Evolutionary conservation across 352 stramenopile genomes (phyloP).

Genomic region (Globisporangium uncinulatum): DNA sequence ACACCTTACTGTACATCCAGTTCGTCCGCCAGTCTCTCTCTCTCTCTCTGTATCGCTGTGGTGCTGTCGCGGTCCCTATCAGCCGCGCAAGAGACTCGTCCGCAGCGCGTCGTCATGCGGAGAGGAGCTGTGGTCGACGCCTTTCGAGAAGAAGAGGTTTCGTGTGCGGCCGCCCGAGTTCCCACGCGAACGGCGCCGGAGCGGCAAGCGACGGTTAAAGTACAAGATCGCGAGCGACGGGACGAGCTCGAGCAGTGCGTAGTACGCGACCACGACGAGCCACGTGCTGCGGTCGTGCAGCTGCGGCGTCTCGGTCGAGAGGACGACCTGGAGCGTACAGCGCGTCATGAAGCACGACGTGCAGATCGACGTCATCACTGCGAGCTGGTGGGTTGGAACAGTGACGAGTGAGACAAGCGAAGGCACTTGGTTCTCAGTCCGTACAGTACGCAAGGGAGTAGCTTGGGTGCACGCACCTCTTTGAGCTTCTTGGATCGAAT

Average conservation of each 20-base stretch:
- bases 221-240: slow-evolving; percentile 74
- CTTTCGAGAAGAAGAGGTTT: slow-evolving; percentile 48
- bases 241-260: slow-evolving; percentile 74
- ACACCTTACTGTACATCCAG: too few relatives aligned
- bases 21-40: too few relatives aligned
- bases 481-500: slow-evolving; percentile 82
- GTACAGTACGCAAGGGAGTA: background rate
- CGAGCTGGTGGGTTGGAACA: slow-evolving; percentile 21
- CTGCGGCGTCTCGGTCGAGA: slow-evolving; percentile 66
- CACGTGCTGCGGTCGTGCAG: slow-evolving; percentile 73
- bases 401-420: background rate
- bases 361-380: slow-evolving; percentile 76
- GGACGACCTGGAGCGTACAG: slow-evolving; percentile 59
- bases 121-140: slow-evolving; percentile 5
- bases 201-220: slow-evolving; percentile 77
- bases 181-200: slow-evolving; percentile 23
- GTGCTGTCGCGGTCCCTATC: background rate
- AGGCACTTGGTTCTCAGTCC: background rate
- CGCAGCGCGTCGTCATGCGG: slow-evolving; percentile 22
- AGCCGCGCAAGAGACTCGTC: slow-evolving; percentile 37
- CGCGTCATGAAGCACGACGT: slow-evolving; percentile 79
- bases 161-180: slow-evolving; percentile 3
- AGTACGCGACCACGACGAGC: slow-evolving; percentile 79
- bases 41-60: too few relatives aligned
- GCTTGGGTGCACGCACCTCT: slow-evolving; percentile 28